Conservation (phyloP, 805 yeast species). For the Spathaspora passalidarum region DNA sequence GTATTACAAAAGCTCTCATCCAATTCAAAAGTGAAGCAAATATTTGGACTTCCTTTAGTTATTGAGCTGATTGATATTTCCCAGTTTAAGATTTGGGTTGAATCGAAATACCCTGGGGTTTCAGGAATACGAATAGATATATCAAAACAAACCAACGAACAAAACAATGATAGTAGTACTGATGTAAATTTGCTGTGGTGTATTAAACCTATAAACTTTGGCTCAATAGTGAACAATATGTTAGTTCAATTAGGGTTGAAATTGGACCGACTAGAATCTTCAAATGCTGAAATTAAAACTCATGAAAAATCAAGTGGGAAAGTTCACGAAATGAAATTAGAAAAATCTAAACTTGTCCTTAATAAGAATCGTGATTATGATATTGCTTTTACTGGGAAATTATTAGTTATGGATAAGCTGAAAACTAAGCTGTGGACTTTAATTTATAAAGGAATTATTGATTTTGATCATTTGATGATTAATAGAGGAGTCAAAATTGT, state of each 20-base stretch:
- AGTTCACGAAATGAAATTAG: conserved; percentile 20
- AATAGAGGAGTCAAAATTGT: conserved; percentile 29
- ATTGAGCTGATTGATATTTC: conserved; percentile 8
- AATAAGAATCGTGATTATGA: conserved; percentile 20
- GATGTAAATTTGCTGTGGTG: conserved; percentile 19
- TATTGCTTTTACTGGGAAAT: conserved; percentile 23
- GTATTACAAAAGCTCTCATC: conserved; percentile 24
- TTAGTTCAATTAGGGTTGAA: conserved; percentile 23
- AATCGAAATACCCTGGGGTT: conserved; percentile 24
- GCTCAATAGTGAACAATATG: conserved; percentile 15
- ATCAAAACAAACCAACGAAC: background rate
- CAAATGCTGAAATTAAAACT: conserved; percentile 18
- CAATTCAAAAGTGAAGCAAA: conserved; percentile 19
- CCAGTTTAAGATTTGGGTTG: conserved; percentile 28
- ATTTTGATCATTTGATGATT: conserved; percentile 28
- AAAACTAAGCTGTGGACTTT: conserved; percentile 16
- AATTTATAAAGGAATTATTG: conserved; percentile 26
- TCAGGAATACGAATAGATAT: conserved; percentile 25
- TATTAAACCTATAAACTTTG: conserved; percentile 23
- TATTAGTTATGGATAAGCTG: conserved; percentile 18
- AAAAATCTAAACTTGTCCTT: conserved; percentile 5
- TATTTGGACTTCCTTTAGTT: conserved; percentile 27
- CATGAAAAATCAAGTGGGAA: conserved; percentile 25
- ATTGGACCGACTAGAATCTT: conserved; percentile 20
- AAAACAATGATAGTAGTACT: background rate